Base-by-base conservation (phyloP, 257 asterid species). In the Solanum neorickii region DNA sequence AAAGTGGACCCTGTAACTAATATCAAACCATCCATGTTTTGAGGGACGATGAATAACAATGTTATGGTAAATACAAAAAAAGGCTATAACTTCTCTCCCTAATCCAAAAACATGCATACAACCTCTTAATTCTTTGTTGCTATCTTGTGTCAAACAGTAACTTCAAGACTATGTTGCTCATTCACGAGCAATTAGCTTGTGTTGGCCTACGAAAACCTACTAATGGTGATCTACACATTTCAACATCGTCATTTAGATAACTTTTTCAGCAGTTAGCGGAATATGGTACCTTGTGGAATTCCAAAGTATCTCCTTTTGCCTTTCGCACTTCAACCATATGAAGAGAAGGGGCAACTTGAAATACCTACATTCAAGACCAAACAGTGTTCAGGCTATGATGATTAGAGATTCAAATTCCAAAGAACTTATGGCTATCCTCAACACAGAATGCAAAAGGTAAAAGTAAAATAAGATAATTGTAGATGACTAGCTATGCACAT, bases 231-330 rank as follows among this genome's bases (percentile, higher is more conserved):
- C 76, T 29, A 69, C n/a, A 15, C 75, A 69, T 69, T 69, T 69
- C 76, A 69, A n/a, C 42, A 68, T 44, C 4, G 76, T 27, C 60
- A 66, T 31, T 85, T 44, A 52, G 66, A 25, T 41, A 82, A 68
- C 65, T 76, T 52, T 59, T 74, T 27, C 6, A 0, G 3, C 42
- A 78, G 25, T 46, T 25, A 27, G 42, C 6, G 4, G 14, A 77
- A 46, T 47, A 16, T 80, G 11, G 87, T 91, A 95, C 98, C 98
- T 93, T 95, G 91, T 95, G 93, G 89, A 92, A 92, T 86, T 92
- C 95, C 93, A 92, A 88, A 80, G 95, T 92, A 90, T 92, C 95
- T 41, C 94, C 94, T 90, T 91, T 92, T 59, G 95, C 93, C 89
- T 92, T 91, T 49, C 93, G 90, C 66, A 92, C 94, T 90, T 92